Base-by-base conservation (phyloP, 306 rosid genomes). In the Abrus precatorius region DNA sequence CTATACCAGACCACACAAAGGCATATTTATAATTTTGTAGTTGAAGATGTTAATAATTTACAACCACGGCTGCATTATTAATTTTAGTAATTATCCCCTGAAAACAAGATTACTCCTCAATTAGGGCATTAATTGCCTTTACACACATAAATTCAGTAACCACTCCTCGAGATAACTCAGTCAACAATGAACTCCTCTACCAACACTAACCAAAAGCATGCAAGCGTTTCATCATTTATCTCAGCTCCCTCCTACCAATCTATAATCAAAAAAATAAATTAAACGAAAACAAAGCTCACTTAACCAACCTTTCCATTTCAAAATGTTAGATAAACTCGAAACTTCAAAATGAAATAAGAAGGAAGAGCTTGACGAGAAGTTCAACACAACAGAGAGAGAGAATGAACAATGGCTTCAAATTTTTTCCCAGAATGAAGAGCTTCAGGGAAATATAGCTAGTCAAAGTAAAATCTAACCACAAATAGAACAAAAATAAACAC, bases 131-230 rank as follows among this genome's bases (percentile, higher is more conserved):
- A 10, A 69, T 13, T 6, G 41, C 12, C 40, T 56, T 56, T 44
- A 57, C 62, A 33, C 6, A 30, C 63, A 54, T 54, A 43, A 55
- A 55, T 30, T 44, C 11, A 48, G 33, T 29, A 60, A 27, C 33
- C 6, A 64, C 45, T 32, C 54, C 54, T 67, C 69, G 10, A 3
- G 38, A 59, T 32, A 74, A 44, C 27, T 54, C 34, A 59, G 59
- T 45, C 4, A 52, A 29, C 38, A 7, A 27, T 8, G 50, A 56
- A 55, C 27, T 4, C 65, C 60, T 54, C 72, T 6, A 62, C 11
- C 53, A 71, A 44, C 48, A 28, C 65, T 4, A 67, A 33, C 29
- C 60, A 82, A 69, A 69, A 5, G n/a, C 81, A 74, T 40, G 72
- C 60, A 60, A 56, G 43, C 55, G 33, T 6, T 30, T 11, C 50